These are phyloP conservation scores for Colletotrichum cordylinicola DNA, from an alignment of 2,329 filamentous ascomycete genomes.

Conservation along the genomic window DNA sequence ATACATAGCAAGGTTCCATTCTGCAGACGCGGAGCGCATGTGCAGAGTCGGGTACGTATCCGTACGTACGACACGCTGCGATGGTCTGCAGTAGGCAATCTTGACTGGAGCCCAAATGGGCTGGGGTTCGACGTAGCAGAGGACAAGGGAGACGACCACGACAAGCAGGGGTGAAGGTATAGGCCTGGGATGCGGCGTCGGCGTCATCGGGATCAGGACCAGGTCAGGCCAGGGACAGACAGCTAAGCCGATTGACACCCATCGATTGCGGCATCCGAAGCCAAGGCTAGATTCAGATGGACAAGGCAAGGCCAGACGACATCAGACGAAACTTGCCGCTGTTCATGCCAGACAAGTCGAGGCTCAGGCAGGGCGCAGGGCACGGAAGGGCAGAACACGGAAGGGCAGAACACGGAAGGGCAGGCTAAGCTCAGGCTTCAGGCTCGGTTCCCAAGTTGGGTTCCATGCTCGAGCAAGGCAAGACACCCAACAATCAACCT, in stretches of 20 bases:
- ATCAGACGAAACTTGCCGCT: background rate
- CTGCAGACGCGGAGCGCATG: background rate
- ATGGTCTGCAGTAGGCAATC: background rate
- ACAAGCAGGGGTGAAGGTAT: background rate
- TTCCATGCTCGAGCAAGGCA: background rate
- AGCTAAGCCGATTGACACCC: background rate
- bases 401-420: background rate
- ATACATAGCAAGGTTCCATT: background rate
- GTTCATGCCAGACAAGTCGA: background rate
- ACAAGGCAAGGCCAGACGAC: background rate
- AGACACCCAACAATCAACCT: background rate
- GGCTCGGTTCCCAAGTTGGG: slow-evolving; percentile 8
- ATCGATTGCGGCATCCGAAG: background rate
- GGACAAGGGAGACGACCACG: background rate
- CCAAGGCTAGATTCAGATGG: background rate
- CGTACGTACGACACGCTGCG: background rate
- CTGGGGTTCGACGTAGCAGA: background rate
- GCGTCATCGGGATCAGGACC: background rate
- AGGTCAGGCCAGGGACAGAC: background rate
- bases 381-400: background rate
- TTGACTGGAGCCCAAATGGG: slow-evolving; percentile 2
- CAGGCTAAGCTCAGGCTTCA: background rate
- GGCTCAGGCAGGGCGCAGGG: background rate
- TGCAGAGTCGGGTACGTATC: background rate
- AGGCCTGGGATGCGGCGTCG: background rate